These are phyloP conservation scores for Cladosporium oxysporum DNA, from an alignment of 2,329 filamentous ascomycete species.

Conservation along the genomic window DNA sequence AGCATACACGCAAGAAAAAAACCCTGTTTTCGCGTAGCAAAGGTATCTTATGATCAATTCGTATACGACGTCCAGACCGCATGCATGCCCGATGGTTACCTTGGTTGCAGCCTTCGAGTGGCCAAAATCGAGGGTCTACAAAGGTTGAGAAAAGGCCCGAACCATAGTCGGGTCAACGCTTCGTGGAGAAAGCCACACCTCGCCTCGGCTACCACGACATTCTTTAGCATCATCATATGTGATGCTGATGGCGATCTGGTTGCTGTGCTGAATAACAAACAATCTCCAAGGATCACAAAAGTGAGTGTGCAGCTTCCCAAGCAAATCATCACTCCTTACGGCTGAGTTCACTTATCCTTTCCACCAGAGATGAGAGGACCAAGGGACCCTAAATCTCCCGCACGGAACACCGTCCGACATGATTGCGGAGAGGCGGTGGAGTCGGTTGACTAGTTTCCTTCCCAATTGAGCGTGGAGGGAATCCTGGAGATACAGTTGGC, in stretches of 20 bases:
- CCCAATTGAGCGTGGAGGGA: slow-evolving; percentile 15
- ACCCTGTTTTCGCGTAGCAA: neutral
- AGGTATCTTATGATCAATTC: neutral
- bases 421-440: slow-evolving; percentile 16
- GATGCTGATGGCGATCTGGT: neutral
- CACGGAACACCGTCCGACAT: slow-evolving; percentile 1
- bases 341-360: neutral
- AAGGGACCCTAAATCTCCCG: slow-evolving; percentile 11
- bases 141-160: slow-evolving; percentile 15
- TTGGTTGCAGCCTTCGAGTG: neutral
- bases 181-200: slow-evolving; percentile 6
- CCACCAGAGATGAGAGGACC: neutral
- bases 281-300: neutral
- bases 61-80: neutral
- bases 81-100: neutral
- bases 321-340: neutral
- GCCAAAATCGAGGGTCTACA: neutral
- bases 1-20: too few species aligned
- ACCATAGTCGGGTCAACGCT: slow-evolving; percentile 10
- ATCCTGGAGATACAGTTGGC: slow-evolving; percentile 21
- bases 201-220: neutral
- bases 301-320: neutral
- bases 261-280: neutral
- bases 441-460: slow-evolving; percentile 14
- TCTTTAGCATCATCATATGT: neutral